Evolutionary conservation across 306 rosid genomes (phyloP), one percentile per base, ranked within the genome.

Genomic region (Malus orientalis): DNA sequence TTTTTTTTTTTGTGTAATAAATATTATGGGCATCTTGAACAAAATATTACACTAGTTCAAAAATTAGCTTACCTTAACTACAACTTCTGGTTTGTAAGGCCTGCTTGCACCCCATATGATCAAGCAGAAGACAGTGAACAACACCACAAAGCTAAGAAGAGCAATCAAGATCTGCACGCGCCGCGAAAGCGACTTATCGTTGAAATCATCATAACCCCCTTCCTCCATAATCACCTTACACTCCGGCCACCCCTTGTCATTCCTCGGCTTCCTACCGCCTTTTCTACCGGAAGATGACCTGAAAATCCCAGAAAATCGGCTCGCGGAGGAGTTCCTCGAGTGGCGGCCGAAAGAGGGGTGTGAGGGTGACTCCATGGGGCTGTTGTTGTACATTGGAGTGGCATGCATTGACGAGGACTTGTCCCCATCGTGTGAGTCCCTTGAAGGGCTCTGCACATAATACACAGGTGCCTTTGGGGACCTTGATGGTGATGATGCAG

Each of bases 181-280:
- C 58, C 97, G 85, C 0, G 96, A 84, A 22, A 87, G 80, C 11
- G 78, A 79, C 79, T 84, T 88, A 20, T 95, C 97, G 1, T 49
- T 49, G 20, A 73, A 74, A 13, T 92, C 97, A 70, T 88, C 89
- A 75, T 92, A 95, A 47, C 90, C 70, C 1, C 97, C 97, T 84
- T 95, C 99, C 88, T 95, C 99, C 74, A 92, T 6, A 25, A 95
- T 95, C 60, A 92, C 97, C n/a, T 85, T 86, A 84, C 97, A 92
- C 87, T 92, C 97, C n/a, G 97, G 99, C 96, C 97, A 95, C 11
- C 97, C 98, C 79, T 95, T 92, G 68, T 95, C 99, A 69, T 29
- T 91, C 70, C 92, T 89, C 76, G 38, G 79, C 66, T 88, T 92
- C 70, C 89, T 66, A 23, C 84, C 15, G 4, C 89, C 90, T 85